A percentile compares a stretch with the other conserved stretches of the same genome.
These are phyloP conservation scores for Linum usitatissimum DNA, from an alignment of 345 rosid genomes.

Conservation along the genomic window DNA sequence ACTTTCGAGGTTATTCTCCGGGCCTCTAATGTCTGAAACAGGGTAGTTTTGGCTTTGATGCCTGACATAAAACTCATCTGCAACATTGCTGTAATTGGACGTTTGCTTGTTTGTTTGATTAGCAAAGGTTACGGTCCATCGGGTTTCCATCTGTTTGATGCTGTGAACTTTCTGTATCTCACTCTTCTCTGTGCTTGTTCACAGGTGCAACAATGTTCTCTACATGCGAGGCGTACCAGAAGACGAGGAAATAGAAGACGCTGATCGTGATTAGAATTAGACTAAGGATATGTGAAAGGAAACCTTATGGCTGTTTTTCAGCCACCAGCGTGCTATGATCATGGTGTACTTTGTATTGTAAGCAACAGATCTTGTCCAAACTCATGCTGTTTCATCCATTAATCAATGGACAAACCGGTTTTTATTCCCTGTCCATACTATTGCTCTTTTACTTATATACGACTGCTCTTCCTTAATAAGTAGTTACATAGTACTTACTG, in stretches of 20 bases:
- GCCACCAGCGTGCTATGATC: background rate
- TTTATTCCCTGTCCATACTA: too few species aligned
- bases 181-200: background rate
- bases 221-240: constrained; percentile 88
- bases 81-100: background rate
- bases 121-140: background rate
- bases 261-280: constrained; percentile 37
- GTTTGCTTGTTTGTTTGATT: background rate
- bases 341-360: background rate
- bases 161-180: background rate
- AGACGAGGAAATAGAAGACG: constrained; percentile 86
- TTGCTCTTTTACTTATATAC: too few species aligned
- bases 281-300: background rate
- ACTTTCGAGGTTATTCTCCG: background rate
- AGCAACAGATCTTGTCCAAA: background rate
- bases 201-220: constrained; percentile 89
- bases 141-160: background rate
- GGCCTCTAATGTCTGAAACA: too few species aligned
- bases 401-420: background rate
- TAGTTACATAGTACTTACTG: background rate
- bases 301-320: too few species aligned
- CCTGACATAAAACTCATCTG: background rate
- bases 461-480: background rate
- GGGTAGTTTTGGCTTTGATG: background rate
- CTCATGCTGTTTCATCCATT: background rate